Evolutionary conservation across 2,329 filamentous ascomycete genomes (phyloP).

Genomic region (Botrytis byssoidea): DNA sequence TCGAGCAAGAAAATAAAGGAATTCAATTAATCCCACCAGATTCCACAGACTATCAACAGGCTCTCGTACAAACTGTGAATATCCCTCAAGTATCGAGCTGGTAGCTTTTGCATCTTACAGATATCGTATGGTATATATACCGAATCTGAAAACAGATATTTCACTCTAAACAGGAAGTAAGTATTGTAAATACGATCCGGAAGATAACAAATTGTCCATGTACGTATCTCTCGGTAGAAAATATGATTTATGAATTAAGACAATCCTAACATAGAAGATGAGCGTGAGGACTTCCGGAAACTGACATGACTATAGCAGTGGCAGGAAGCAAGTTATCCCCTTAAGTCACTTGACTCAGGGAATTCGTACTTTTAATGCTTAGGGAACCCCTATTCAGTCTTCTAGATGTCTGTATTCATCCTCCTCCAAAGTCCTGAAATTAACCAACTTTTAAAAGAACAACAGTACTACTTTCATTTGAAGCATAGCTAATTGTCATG

Average conservation of each 20-base stretch:
- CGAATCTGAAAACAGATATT: neutral
- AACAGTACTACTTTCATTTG: neutral
- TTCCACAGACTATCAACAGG: neutral
- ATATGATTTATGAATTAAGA: neutral
- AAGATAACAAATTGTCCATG: rapidly evolving
- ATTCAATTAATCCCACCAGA: rapidly evolving
- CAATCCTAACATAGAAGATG: neutral
- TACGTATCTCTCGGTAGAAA: neutral
- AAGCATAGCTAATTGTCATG: neutral
- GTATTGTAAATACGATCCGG: neutral
- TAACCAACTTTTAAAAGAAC: neutral
- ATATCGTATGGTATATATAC: neutral
- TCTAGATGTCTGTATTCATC: neutral
- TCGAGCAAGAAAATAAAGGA: neutral
- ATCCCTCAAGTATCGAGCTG: neutral
- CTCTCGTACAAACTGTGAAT: neutral
- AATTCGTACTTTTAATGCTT: neutral
- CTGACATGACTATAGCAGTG: neutral
- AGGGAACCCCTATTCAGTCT: too few species aligned
- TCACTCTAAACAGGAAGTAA: neutral
- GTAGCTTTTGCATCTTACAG: neutral
- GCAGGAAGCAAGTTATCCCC: neutral
- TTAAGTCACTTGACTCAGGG: neutral
- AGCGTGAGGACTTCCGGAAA: neutral
- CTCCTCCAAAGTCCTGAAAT: neutral